These are phyloP conservation scores for Ophiostoma australiae DNA, from an alignment of 2,329 filamentous ascomycete genomes.

Conservation along the genomic window DNA sequence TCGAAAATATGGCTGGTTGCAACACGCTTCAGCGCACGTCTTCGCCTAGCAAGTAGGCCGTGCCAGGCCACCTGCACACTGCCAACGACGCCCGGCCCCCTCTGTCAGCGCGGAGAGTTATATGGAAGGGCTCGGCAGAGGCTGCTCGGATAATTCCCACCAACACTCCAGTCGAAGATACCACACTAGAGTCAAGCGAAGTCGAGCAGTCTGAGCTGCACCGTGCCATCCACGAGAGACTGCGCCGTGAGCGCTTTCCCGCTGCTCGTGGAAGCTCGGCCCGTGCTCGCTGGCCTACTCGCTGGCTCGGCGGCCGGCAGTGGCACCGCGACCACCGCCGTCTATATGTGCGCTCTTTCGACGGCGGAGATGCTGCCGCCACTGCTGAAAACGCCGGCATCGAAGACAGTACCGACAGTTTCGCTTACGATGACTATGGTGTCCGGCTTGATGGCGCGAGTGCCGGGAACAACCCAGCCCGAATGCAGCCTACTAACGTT, in stretches of 20 bases:
- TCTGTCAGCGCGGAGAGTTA: background rate
- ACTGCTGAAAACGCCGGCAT: background rate
- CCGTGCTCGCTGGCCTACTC: conserved; percentile 18
- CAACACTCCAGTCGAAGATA: background rate
- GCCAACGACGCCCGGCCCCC: background rate
- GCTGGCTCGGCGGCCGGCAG: conserved; percentile 19
- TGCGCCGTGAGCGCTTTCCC: background rate
- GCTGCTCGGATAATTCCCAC: background rate
- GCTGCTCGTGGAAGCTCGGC: background rate
- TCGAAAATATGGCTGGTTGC: no score
- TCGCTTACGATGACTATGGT: background rate
- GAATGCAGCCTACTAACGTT: background rate
- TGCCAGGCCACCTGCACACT: background rate
- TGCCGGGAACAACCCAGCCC: background rate
- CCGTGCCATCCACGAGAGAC: conserved; percentile 18
- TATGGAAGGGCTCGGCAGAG: background rate
- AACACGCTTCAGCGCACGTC: background rate
- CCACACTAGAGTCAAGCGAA: background rate
- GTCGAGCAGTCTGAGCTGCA: conserved; percentile 12
- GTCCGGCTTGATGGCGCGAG: conserved; percentile 10
- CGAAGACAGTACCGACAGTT: background rate
- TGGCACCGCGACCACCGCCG: conserved; percentile 18
- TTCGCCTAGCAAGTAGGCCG: conserved; percentile 11
- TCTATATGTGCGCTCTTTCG: conserved; percentile 21
- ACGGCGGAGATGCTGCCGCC: conserved; percentile 7